phyloP scores from a whole-genome alignment of 805 yeast genomes.

The Candida arabinofermentans region DNA sequence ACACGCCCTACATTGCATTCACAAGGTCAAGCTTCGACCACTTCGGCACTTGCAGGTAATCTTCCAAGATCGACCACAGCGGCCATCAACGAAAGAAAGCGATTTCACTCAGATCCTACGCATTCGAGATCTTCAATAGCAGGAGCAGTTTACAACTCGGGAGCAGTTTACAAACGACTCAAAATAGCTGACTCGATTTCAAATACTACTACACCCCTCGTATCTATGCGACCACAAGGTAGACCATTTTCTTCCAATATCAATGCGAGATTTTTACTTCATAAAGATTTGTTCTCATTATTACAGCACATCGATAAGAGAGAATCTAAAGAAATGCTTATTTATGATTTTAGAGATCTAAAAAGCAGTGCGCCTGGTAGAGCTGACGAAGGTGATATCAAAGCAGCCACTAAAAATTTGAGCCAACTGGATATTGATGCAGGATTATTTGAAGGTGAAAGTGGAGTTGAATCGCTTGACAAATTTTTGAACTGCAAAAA shows the following conservation, averaged over 20 bases:
- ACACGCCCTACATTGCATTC: too few species aligned
- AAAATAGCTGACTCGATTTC: constrained; percentile 9
- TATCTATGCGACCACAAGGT: constrained; percentile 28
- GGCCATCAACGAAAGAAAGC: constrained; percentile 4
- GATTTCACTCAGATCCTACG: constrained; percentile 4
- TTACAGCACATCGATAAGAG: constrained; percentile 24
- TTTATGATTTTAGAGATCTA: constrained; percentile 15
- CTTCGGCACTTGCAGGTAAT: not conserved
- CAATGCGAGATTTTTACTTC: constrained; percentile 27
- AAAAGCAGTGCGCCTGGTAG: not conserved
- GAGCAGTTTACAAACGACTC: constrained; percentile 23
- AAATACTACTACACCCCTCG: constrained; percentile 1
- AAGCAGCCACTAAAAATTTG: constrained; percentile 4
- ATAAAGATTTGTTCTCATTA: constrained; percentile 22
- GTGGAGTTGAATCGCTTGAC: constrained; percentile 2
- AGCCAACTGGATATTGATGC: constrained; percentile 6
- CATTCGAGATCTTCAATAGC: constrained; percentile 19
- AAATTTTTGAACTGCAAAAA: constrained; percentile 1
- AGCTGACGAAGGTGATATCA: not conserved
- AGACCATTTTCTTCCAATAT: constrained; percentile 31
- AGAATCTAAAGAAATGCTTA: constrained; percentile 14
- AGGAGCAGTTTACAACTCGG: constrained; percentile 24
- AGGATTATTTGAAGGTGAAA: constrained; percentile 4
- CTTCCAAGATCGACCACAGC: not conserved
- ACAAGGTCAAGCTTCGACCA: not conserved